These are phyloP conservation scores for Hawksworthiomyces lignivorus DNA, from an alignment of 2,329 filamentous ascomycete genomes.

Conservation along the genomic window DNA sequence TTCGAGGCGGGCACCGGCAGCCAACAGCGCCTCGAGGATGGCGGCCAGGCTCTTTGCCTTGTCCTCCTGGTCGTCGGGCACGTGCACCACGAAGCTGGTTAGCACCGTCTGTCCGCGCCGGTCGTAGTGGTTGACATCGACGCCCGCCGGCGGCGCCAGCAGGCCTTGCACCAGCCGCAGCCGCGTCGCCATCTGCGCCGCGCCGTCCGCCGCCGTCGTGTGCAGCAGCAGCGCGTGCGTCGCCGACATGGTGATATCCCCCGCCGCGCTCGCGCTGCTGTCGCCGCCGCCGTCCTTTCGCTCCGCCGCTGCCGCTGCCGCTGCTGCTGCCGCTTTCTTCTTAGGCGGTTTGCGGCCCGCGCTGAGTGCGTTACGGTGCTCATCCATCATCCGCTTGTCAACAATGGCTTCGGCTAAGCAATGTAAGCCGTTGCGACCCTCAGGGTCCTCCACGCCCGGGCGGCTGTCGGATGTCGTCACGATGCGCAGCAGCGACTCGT, in stretches of 20 bases:
- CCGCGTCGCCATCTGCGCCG: conserved; percentile 18
- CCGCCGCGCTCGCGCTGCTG: neutral
- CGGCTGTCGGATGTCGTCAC: conserved; percentile 27
- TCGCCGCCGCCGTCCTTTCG: conserved; percentile 14
- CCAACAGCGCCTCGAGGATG: conserved; percentile 37
- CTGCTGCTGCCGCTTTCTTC: conserved; percentile 28
- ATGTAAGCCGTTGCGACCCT: conserved; percentile 50
- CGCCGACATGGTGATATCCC: neutral
- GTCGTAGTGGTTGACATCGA: conserved; percentile 48
- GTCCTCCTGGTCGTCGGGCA: conserved; percentile 44
- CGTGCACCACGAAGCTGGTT: conserved; percentile 45
- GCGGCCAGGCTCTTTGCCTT: conserved; percentile 33
- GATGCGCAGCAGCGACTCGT: conserved; percentile 28
- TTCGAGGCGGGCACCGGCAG: conserved; percentile 36
- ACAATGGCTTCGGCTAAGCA: conserved; percentile 50
- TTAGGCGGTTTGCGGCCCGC: conserved; percentile 19
- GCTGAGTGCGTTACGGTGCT: conserved; percentile 23
- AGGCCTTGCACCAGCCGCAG: conserved; percentile 21
- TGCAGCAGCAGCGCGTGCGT: conserved; percentile 11
- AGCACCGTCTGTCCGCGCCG: conserved; percentile 43
- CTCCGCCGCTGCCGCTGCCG: conserved; percentile 22
- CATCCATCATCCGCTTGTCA: conserved; percentile 28
- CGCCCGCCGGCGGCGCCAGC: conserved; percentile 28
- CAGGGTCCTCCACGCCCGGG: conserved; percentile 29
- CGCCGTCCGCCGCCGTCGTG: conserved; percentile 12